Evolutionary conservation across 2,329 filamentous ascomycete species (phyloP).

Genomic region (Fusarium avenaceum): DNA sequence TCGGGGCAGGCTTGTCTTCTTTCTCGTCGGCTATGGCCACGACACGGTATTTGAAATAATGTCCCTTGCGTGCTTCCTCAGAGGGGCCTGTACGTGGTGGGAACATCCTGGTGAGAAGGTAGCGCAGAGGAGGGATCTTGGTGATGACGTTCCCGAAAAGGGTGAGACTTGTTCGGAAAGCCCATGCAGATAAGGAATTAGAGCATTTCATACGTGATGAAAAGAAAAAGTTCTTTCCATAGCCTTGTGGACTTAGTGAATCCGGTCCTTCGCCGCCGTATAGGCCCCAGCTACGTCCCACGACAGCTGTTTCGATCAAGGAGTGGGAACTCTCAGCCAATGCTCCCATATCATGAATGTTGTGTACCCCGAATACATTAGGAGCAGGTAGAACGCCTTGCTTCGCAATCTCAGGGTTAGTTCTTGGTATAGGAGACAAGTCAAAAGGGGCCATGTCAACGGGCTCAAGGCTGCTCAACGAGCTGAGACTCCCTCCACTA

Average conservation of each 20-base stretch:
- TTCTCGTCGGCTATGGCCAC: constrained; percentile 28
- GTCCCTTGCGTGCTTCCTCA: constrained; percentile 14
- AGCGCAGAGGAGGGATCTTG: constrained; percentile 24
- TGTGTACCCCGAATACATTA: constrained; percentile 7
- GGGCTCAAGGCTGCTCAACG: constrained; percentile 28
- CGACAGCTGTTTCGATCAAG: constrained; percentile 30
- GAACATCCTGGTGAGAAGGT: constrained; percentile 27
- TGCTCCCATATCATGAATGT: constrained; percentile 2
- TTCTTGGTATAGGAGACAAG: constrained; percentile 10
- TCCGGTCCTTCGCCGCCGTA: constrained; percentile 7
- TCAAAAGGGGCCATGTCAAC: constrained; percentile 3
- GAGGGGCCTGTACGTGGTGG: constrained; percentile 38
- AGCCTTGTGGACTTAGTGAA: constrained; percentile 5
- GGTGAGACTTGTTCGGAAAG: constrained; percentile 11
- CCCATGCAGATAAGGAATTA: constrained; percentile 1
- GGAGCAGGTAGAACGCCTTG: background rate
- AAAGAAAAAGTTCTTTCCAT: constrained; percentile 18
- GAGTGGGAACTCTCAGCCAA: constrained; percentile 28
- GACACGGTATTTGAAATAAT: constrained; percentile 34
- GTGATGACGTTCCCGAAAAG: constrained; percentile 25
- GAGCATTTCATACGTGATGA: constrained; percentile 22
- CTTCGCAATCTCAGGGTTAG: background rate
- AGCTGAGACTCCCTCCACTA: constrained; percentile 40
- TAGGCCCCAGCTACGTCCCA: constrained; percentile 39
- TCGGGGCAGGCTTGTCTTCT: background rate